Conservation (phyloP, 2,329 filamentous ascomycete genomes). For the Zasmidium angulare region DNA sequence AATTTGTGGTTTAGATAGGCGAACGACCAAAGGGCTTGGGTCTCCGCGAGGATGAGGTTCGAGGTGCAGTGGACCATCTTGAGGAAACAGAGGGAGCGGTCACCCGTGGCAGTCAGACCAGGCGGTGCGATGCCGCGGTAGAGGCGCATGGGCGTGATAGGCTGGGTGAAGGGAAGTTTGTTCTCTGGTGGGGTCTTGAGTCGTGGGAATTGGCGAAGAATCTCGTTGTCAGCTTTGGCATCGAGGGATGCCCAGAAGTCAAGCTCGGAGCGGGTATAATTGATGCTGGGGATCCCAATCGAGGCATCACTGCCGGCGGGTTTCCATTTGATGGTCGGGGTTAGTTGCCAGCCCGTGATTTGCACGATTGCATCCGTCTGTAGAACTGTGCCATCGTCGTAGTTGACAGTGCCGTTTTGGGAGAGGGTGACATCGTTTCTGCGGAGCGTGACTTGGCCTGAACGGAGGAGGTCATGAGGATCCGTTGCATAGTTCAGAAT, state of each 20-base stretch:
- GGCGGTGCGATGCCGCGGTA: slow-evolving; percentile 13
- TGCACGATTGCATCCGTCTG: slow-evolving; percentile 54
- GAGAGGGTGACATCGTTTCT: slow-evolving; percentile 50
- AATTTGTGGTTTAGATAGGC: slow-evolving; percentile 15
- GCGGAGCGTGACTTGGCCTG: slow-evolving; percentile 55
- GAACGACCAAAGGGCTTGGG: slow-evolving; percentile 13
- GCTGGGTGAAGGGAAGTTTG: slow-evolving; percentile 12
- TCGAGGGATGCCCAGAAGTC: slow-evolving; percentile 11
- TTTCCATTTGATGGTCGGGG: slow-evolving; percentile 44
- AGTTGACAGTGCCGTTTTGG: slow-evolving; percentile 1
- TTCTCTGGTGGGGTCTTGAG: slow-evolving; percentile 6
- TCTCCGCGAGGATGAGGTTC: slow-evolving; percentile 12
- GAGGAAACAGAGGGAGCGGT: slow-evolving; percentile 13
- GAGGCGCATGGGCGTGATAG: slow-evolving; percentile 13
- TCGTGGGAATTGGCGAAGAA: slow-evolving; percentile 10
- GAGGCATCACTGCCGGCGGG: slow-evolving; percentile 8
- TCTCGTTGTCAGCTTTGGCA: slow-evolving; percentile 9
- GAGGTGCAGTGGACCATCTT: slow-evolving; percentile 17
- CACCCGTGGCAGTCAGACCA: slow-evolving; percentile 9
- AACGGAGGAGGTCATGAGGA: slow-evolving; percentile 56
- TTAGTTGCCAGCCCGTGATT: slow-evolving; percentile 57
- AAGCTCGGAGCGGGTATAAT: slow-evolving; percentile 3
- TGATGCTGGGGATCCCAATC: slow-evolving; percentile 11
- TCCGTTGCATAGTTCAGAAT: slow-evolving; percentile 60
- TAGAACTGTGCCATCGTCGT: slow-evolving; percentile 28